phyloP scores from a whole-genome alignment of 139 green algal genomes.

The Chara braunii region DNA sequence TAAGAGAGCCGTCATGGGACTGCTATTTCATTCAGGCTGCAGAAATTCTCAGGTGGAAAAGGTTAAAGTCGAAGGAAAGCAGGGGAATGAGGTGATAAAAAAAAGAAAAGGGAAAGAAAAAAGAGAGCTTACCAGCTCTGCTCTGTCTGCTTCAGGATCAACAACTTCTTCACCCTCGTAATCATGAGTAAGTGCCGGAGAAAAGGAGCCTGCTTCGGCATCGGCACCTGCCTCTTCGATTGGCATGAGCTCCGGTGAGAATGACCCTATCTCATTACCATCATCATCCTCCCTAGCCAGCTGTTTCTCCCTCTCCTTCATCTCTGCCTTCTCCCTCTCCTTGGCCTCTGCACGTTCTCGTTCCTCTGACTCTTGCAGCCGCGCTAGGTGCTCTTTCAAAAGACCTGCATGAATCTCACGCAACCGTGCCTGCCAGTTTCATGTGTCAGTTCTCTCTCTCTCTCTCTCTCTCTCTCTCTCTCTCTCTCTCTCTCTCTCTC shows the following conservation, averaged over 20 bases:
- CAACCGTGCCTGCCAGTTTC: constrained; percentile 23
- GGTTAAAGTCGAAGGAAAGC: not conserved
- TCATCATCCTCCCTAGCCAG: constrained; percentile 6
- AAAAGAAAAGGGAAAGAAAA: not conserved
- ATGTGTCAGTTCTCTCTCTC: too few species aligned
- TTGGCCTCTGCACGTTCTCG: not conserved
- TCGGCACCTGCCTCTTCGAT: constrained; percentile 35
- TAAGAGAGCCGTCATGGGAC: too few species aligned
- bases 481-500: too few species aligned
- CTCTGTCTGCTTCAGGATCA: constrained; percentile 41
- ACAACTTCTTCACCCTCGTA: constrained; percentile 21
- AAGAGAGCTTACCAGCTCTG: constrained; percentile 36
- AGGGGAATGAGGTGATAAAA: not conserved
- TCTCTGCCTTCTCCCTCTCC: not conserved
- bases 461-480: too few species aligned
- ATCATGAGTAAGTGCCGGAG: constrained; percentile 8
- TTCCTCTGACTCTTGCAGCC: not conserved
- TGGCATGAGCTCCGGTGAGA: constrained; percentile 33
- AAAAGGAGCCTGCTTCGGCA: constrained; percentile 29
- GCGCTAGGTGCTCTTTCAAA: constrained; percentile 15
- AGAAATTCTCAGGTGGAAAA: too few species aligned
- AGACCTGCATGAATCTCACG: constrained; percentile 33
- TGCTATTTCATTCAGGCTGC: too few species aligned
- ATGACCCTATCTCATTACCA: constrained; percentile 15
- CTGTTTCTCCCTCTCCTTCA: not conserved